phyloP scores from a whole-genome alignment of 2,329 filamentous ascomycete species.

The Aspergillus oerlinghausenensis region DNA sequence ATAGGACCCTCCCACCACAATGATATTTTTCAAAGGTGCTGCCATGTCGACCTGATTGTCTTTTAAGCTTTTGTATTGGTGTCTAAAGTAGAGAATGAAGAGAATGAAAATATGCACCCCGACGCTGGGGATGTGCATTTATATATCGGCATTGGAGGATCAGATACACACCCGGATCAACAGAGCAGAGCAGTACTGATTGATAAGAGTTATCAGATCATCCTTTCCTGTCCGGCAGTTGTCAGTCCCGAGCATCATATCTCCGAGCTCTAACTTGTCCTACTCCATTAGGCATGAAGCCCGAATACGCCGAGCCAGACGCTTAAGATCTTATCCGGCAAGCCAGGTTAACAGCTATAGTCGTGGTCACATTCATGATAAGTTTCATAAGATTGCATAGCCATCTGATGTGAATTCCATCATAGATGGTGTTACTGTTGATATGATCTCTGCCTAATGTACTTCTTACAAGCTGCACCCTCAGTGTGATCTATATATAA shows the following conservation, averaged over 20 bases:
- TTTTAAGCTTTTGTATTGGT: background rate
- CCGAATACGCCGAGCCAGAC: background rate
- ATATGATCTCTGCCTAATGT: no score
- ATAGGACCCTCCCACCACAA: slow-evolving; percentile 35
- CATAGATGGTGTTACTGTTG: no score
- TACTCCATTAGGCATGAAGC: background rate
- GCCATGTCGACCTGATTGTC: slow-evolving; percentile 17
- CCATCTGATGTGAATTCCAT: no score
- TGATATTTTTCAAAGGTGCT: slow-evolving; percentile 28
- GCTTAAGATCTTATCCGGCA: background rate
- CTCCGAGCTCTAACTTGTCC: background rate
- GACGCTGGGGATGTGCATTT: background rate
- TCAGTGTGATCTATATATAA: no score
- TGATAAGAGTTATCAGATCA: background rate
- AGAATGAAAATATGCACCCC: background rate
- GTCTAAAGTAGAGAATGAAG: background rate
- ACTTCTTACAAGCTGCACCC: no score
- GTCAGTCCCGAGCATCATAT: background rate
- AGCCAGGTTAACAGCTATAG: background rate
- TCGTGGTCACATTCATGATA: no score
- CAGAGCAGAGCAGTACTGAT: background rate
- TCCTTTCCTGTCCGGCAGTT: background rate
- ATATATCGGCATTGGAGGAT: background rate
- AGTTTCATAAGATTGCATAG: no score
- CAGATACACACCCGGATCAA: background rate